Evolutionary conservation across 441 rosid species (phyloP), one percentile per base, ranked within the genome.

Genomic region (Breynia disticha): DNA sequence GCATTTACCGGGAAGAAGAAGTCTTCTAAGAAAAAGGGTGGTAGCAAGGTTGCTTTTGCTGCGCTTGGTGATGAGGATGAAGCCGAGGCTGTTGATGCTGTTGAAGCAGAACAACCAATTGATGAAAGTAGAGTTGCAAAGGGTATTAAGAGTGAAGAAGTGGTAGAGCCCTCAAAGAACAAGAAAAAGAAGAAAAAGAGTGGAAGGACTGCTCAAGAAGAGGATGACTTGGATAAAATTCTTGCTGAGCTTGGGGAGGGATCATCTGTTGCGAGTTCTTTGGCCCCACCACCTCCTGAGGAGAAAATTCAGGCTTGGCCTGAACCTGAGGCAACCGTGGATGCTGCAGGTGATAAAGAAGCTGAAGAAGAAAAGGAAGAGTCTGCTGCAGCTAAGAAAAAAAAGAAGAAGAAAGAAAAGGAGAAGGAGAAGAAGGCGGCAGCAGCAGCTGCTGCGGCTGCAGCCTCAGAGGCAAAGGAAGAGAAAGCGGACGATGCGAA

Each of bases 321-420:
- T 58, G 86, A 80, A 54, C 63, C 72, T 39, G 80, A 67, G 77
- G 62, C 67, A 50, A 56, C 59, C 15, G 55, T 57, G 20, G 79
- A 67, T 54, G 73, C 71, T 54, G 55, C 49, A 16, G 85, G 54
- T 54, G 95, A 77, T 68, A 82, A 84, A 72, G 97, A 72, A 63
- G 86, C 64, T 53, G 95, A 83, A 69, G 95, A 82, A 64, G 90
- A 71, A 63, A 73, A 61, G 64, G 88, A 66, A 59, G 91, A 80
- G 68, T 79, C 86, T 68, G 94, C 89, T 56, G 95, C 97, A 41
- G 90, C 95, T 8, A 93, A 86, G 80, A 93, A 84, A 72, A 89
- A 73, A 78, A 93, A 74, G 54, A 93, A 89, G 81, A 93, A 93
- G 75, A 93, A 93, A 71, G 84, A 78, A 61, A 79, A 80, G 67